Base-by-base conservation (phyloP, 441 rosid species). In the Gossypium armourianum region DNA sequence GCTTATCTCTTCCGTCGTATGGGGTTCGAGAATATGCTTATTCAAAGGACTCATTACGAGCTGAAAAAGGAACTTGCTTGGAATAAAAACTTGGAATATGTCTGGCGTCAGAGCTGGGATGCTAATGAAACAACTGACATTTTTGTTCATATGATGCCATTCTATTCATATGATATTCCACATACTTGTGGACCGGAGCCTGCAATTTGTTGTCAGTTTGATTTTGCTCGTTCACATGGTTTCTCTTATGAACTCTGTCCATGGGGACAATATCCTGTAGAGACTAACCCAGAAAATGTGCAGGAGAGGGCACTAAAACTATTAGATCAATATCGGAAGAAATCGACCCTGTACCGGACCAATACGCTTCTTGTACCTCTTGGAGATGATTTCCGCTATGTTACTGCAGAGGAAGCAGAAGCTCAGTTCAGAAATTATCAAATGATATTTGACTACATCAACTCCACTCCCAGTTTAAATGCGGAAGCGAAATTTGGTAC, bases 121-220 rank as follows among this genome's bases (percentile, higher is more conserved):
- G 80, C 82, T n/a, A 86, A 87, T 75, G 98, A 94, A 81, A 84
- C 90, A 16, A 90, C 98, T 15, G 98, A 94, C 77, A 92, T 92
- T 10, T 92, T 94, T 79, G 90, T 87, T 43, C 98, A 94, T 83
- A 92, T 92, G 97, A 94, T 92, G 98, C 97, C 98, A 21, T 92
- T 94, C 75, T 94, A 92, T 80, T 94, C 97, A 19, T 94, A 94
- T 68, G 98, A 94, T 71, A 79, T 92, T 74, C 98, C 98, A 16
- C 97, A 94, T 80, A 94, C 98, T 21, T 94, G 98, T 79, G 98
- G 97, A 3, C 98, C 98, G 32, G 98, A 94, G 78, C 98, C 98
- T 82, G 97, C 98, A 40, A 61, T 94, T 77, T 94, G 98, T 80
- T 94, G 97, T 81, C 93, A 92, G 84, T 94, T 90, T 80, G 98